phyloP scores from a whole-genome alignment of 805 yeast genomes.

The Komagataella ulmi region DNA sequence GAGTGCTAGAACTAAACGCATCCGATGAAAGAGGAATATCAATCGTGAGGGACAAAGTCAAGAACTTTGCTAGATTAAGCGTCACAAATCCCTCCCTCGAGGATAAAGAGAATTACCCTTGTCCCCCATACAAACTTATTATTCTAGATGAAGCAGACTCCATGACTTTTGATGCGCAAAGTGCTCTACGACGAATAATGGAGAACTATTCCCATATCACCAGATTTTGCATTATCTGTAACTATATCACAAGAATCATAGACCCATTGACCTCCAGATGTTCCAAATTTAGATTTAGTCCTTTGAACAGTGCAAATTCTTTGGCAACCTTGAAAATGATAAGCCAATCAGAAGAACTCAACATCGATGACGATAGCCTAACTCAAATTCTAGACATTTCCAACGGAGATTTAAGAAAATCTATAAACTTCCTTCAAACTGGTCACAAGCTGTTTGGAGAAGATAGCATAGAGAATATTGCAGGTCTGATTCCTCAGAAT shows the following conservation, averaged over 20 bases:
- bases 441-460: slow-evolving; percentile 46
- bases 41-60: slow-evolving; percentile 74
- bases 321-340: slow-evolving; percentile 52
- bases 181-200: slow-evolving; percentile 90
- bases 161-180: slow-evolving; percentile 94
- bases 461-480: slow-evolving; percentile 15
- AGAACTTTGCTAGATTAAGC: slow-evolving; percentile 74
- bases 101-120: slow-evolving; percentile 67
- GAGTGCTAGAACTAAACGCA: slow-evolving; percentile 78
- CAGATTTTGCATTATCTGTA: slow-evolving; percentile 89
- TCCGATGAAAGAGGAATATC: slow-evolving; percentile 88
- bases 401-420: slow-evolving; percentile 85
- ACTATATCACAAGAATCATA: slow-evolving; percentile 90
- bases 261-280: slow-evolving; percentile 96
- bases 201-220: slow-evolving; percentile 84
- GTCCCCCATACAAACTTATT: slow-evolving; percentile 92
- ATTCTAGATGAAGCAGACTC: slow-evolving; percentile 94
- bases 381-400: slow-evolving; percentile 57
- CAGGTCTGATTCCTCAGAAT: slow-evolving; percentile 17
- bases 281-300: slow-evolving; percentile 84
- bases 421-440: slow-evolving; percentile 82
- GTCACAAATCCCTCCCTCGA: slow-evolving; percentile 69
- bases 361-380: slow-evolving; percentile 33
- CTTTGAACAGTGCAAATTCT: slow-evolving; percentile 62
- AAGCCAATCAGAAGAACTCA: slow-evolving; percentile 32